Evolutionary conservation across 129 eudicot species (phyloP).

Genomic region (Saussurea involucrata): DNA sequence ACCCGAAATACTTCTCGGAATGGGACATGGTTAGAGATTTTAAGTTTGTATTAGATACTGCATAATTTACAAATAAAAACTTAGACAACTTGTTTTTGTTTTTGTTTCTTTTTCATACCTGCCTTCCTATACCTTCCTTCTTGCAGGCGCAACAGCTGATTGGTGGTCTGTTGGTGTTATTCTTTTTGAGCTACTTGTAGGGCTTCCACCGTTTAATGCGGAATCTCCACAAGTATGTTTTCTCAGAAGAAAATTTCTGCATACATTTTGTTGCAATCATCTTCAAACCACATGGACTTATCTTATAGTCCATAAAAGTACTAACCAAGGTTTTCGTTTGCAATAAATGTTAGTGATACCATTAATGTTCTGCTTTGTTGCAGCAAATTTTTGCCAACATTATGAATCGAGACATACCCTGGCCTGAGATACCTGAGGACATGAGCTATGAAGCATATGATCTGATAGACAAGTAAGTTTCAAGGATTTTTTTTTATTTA

Average conservation of each 20-base stretch:
- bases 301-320: not conserved
- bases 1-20: slow-evolving; percentile 98
- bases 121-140: slow-evolving; percentile 2
- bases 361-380: slow-evolving; percentile 20
- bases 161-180: slow-evolving; percentile 99
- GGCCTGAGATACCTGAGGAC: slow-evolving; percentile 92
- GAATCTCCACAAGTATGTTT: slow-evolving; percentile 79
- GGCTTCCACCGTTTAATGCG: slow-evolving; percentile 95
- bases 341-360: not conserved
- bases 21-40: slow-evolving; percentile 80
- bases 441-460: slow-evolving; percentile 79
- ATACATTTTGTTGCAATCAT: slow-evolving; percentile 4
- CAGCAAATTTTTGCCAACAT: slow-evolving; percentile 96
- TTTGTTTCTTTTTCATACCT: not conserved
- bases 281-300: not conserved
- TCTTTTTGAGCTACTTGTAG: slow-evolving; percentile 91
- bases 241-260: not conserved
- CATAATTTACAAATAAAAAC: not conserved
- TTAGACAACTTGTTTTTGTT: not conserved
- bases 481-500: not conserved
- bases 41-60: not conserved
- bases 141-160: slow-evolving; percentile 85
- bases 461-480: slow-evolving; percentile 77
- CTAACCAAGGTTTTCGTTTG: not conserved
- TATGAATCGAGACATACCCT: slow-evolving; percentile 85